Conservation (phyloP, 108 stramenopile genomes). For the Nitzschia putrida region DNA sequence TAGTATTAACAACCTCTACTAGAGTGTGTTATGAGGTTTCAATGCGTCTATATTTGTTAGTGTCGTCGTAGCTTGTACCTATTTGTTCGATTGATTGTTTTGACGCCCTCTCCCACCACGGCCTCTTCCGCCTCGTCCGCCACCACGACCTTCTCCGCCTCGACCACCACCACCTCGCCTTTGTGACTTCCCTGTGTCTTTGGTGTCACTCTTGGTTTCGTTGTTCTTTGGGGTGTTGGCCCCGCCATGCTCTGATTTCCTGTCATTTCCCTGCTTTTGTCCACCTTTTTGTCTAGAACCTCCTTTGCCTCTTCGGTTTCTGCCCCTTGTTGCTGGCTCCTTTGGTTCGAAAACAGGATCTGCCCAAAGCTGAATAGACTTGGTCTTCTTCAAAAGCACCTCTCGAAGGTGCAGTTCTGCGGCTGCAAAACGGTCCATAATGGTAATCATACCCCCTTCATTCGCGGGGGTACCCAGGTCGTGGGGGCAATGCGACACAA, state of each 20-base stretch:
- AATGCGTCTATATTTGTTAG: too few relatives aligned
- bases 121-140: constrained; percentile 5
- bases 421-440: constrained; percentile 28
- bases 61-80: too few relatives aligned
- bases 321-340: neutral
- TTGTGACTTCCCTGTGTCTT: neutral
- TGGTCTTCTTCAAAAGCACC: constrained; percentile 12
- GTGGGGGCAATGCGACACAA: constrained; percentile 72
- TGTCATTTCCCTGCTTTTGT: neutral
- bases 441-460: constrained; percentile 47
- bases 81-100: neutral
- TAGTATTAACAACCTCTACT: too few relatives aligned
- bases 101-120: neutral
- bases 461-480: constrained; percentile 67
- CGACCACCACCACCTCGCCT: neutral
- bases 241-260: neutral
- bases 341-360: constrained; percentile 2
- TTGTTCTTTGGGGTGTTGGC: neutral
- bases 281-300: neutral
- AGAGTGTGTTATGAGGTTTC: too few relatives aligned
- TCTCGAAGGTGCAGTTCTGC: constrained; percentile 30
- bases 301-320: neutral
- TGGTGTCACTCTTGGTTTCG: neutral
- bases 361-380: constrained; percentile 29
- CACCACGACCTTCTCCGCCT: neutral